Conservation (phyloP, 1,139 yeast species). For the Debaryomyces subglobosus region DNA sequence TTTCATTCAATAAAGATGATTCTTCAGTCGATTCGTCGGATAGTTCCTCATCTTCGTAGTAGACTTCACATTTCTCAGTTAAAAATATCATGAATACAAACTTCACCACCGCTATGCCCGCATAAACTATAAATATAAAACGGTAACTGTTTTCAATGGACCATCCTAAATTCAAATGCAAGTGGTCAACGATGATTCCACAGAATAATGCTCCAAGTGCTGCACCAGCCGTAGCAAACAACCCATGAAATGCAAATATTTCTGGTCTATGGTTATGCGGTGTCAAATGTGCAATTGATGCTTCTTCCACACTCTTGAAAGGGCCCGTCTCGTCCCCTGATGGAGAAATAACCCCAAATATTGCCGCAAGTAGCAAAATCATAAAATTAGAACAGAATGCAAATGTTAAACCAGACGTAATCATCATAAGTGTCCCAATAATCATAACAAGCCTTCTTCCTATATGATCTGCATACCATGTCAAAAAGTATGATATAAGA, state of each 20-base stretch:
- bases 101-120: conserved; percentile 59
- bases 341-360: conserved; percentile 73
- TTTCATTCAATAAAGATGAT: conserved; percentile 9
- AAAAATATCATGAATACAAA: conserved; percentile 56
- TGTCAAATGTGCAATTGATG: conserved; percentile 80
- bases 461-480: conserved; percentile 77
- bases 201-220: conserved; percentile 73
- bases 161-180: conserved; percentile 35
- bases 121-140: conserved; percentile 58
- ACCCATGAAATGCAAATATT: conserved; percentile 69
- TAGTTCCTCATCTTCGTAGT: conserved; percentile 10
- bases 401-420: conserved; percentile 67
- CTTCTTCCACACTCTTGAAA: conserved; percentile 85
- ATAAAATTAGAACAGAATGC: conserved; percentile 50
- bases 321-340: conserved; percentile 95
- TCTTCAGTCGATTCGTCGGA: conserved; percentile 10
- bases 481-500: conserved; percentile 64
- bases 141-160: conserved; percentile 53
- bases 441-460: conserved; percentile 73
- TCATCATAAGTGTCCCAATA: conserved; percentile 72
- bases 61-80: conserved; percentile 57
- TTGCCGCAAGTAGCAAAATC: conserved; percentile 61
- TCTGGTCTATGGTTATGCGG: conserved; percentile 68
- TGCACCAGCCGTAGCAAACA: conserved; percentile 72
- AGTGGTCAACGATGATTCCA: conserved; percentile 59